These are phyloP conservation scores for Aspergillus novofumigatus DNA, from an alignment of 2,329 filamentous ascomycete genomes.

Conservation along the genomic window DNA sequence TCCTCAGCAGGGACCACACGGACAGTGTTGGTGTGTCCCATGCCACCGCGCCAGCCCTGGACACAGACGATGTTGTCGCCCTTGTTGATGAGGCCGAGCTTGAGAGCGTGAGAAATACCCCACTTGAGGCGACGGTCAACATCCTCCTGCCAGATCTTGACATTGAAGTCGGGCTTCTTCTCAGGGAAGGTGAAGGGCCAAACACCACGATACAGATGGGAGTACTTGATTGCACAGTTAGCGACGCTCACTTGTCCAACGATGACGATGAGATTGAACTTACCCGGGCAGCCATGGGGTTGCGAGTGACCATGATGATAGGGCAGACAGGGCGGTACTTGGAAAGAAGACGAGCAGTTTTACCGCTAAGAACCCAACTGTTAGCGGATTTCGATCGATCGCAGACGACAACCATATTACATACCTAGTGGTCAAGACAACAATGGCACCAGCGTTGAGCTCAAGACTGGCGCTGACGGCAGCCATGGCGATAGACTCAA, in stretches of 20 bases:
- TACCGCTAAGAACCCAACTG: slow-evolving; percentile 56
- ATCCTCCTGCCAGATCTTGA: slow-evolving; percentile 97
- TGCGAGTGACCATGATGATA: slow-evolving; percentile 98
- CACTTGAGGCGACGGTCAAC: slow-evolving; percentile 97
- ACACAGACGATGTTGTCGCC: slow-evolving; percentile 68
- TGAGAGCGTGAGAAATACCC: slow-evolving; percentile 83
- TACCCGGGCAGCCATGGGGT: slow-evolving; percentile 69
- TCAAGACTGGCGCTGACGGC: slow-evolving; percentile 93
- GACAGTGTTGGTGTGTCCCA: slow-evolving; percentile 65
- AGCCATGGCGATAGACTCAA: slow-evolving; percentile 95
- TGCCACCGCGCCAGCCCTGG: slow-evolving; percentile 64
- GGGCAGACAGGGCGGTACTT: slow-evolving; percentile 99
- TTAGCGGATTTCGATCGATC: slow-evolving; percentile 18
- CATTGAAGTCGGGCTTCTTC: slow-evolving; percentile 88
- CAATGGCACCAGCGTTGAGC: slow-evolving; percentile 91
- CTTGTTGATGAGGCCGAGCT: slow-evolving; percentile 74
- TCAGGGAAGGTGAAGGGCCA: slow-evolving; percentile 96
- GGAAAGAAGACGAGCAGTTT: slow-evolving; percentile 89
- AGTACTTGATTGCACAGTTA: slow-evolving; percentile 53
- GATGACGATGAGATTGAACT: slow-evolving; percentile 22
- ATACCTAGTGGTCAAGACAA: slow-evolving; percentile 87
- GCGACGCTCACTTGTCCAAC: slow-evolving; percentile 1
- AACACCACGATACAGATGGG: slow-evolving; percentile 93
- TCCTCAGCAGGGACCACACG: slow-evolving; percentile 48
- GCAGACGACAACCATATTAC: slow-evolving; percentile 12